A percentile compares a stretch with the other conserved stretches of the same genome.
These are phyloP conservation scores for Penicillium longicatenatum DNA, from an alignment of 495 filamentous ascomycete genomes.

Conservation along the genomic window DNA sequence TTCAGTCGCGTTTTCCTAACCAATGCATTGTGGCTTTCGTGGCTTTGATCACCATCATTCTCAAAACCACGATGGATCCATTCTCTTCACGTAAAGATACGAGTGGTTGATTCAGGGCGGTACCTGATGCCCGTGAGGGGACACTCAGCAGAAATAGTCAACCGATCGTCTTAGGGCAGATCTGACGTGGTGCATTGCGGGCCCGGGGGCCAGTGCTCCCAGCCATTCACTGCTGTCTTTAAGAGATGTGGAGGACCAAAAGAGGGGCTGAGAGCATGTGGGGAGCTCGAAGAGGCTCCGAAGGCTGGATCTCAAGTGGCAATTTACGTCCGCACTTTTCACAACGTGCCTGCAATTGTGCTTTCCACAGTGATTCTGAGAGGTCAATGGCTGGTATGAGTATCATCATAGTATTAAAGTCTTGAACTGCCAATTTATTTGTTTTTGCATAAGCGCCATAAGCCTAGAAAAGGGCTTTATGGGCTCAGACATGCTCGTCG, in stretches of 20 bases:
- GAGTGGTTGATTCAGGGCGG: background rate
- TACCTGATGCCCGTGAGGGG: background rate
- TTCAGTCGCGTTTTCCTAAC: background rate
- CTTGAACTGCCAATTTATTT: background rate
- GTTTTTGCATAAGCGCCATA: background rate
- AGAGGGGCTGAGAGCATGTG: constrained; percentile 6
- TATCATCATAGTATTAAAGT: background rate
- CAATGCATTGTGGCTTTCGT: background rate
- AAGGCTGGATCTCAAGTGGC: background rate
- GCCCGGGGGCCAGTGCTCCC: constrained; percentile 3
- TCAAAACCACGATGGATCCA: background rate
- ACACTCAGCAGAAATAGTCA: background rate
- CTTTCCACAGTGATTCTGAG: background rate
- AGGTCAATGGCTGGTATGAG: constrained; percentile 1
- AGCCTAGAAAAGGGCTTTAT: background rate
- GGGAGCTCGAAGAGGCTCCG: constrained; percentile 4
- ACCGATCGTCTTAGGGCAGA: no score
- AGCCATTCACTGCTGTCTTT: background rate
- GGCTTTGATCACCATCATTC: background rate
- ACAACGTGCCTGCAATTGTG: background rate
- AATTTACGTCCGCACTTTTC: background rate
- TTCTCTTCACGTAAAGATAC: background rate
- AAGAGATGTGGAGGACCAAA: background rate
- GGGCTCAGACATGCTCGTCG: background rate
- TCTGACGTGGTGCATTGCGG: background rate